Evolutionary conservation across 495 filamentous ascomycete species (phyloP), one percentile per base, ranked within the genome.

Genomic region (Platismatia glauca): DNA sequence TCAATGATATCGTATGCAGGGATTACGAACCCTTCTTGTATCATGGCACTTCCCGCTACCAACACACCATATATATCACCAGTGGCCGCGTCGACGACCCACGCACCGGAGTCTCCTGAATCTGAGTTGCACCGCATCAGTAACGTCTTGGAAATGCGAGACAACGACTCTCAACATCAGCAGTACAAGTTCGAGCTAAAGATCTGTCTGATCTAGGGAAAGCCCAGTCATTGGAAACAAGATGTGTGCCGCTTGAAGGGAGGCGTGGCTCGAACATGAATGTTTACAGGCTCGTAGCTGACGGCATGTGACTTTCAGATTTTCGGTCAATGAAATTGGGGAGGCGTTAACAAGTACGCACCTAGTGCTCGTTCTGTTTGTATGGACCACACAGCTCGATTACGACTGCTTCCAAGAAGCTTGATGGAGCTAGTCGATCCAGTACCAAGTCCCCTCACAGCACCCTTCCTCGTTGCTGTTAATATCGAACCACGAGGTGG

Each of bases 11-110:
- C 22, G 13, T 22, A 15, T 31, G 22, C 15, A 38, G 55, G 55
- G 33, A 58, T 41, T 37, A 58, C 37, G 16, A 39, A 58, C 5
- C n/a, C 55, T 58, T 58, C 55, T 58, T 58, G 55, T 5, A 58
- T 22, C 34, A 58, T 41, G 27, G 55, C 55, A 27, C 55, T 58
- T 24, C 55, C 55, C 12, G 55, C 55, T 15, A 58, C 34, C 22
- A 58, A 24, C 1, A 58, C 37, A 37, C 55, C 55, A 27, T 58
- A 58, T 22, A 58, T 27, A 20, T 58, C 55, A n/a, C 55, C 55
- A 58, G 55, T 58, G 12, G 13, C 22, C 22, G 55, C 33, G 29
- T 58, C 37, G 9, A 37, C 33, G 5, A 58, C 55, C 55, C 55
- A 58, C 12, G 55, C 15, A n/a, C 55, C 55, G 31, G 55, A 58